Conservation (phyloP, 139 green algal genomes). For the Chlorella sp. region DNA sequence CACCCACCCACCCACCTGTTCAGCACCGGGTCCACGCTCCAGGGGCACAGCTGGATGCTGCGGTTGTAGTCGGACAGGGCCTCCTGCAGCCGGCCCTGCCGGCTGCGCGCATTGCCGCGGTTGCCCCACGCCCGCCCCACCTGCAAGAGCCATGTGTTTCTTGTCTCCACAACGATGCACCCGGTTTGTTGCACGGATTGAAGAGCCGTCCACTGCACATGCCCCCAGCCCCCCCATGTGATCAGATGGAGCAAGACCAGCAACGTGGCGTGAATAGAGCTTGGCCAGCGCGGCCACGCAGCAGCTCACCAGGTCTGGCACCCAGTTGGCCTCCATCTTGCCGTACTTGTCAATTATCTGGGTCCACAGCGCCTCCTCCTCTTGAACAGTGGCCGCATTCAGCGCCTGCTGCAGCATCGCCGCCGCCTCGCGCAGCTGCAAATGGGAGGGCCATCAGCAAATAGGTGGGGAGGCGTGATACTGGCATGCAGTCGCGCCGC, state of each 20-base stretch:
- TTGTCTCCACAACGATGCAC: too few species aligned
- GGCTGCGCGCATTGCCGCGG: constrained; percentile 86
- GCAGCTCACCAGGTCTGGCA: constrained; percentile 83
- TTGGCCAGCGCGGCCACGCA: too few species aligned
- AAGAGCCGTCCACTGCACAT: too few species aligned
- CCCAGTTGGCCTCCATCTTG: constrained; percentile 70
- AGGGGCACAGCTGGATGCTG: constrained; percentile 82
- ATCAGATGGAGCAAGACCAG: too few species aligned
- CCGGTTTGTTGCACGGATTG: too few species aligned
- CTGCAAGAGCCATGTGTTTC: too few species aligned
- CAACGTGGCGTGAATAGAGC: too few species aligned
- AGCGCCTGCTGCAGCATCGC: constrained; percentile 80
- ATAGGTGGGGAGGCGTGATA: too few species aligned
- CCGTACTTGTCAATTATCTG: constrained; percentile 71
- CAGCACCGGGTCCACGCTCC: constrained; percentile 88
- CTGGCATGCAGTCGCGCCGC: neutral
- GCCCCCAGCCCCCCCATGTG: too few species aligned
- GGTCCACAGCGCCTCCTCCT: constrained; percentile 83
- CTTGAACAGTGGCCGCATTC: constrained; percentile 66
- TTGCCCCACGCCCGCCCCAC: constrained; percentile 65
- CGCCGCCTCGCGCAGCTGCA: constrained; percentile 68
- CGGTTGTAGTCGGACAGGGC: constrained; percentile 66
- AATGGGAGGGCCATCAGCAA: too few species aligned
- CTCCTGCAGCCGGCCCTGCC: constrained; percentile 37
- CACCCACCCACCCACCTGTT: constrained; percentile 56